These are phyloP conservation scores for Neonectria neomacrospora DNA, from an alignment of 2,329 filamentous ascomycete species.

Conservation along the genomic window DNA sequence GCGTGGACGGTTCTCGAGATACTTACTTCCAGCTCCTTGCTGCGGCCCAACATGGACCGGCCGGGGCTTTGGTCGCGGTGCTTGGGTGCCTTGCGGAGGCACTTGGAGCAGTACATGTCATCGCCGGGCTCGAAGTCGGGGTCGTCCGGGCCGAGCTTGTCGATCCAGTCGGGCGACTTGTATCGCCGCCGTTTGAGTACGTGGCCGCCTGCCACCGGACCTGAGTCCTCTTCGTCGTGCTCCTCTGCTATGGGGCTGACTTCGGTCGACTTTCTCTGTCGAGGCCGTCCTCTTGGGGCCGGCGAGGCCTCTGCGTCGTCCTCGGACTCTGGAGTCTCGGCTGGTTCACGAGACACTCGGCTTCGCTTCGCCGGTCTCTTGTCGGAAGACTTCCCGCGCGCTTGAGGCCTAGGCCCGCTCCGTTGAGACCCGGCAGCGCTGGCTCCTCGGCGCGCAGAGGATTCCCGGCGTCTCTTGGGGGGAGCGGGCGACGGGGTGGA, in stretches of 20 bases:
- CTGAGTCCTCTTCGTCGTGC: background rate
- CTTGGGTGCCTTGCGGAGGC: slow-evolving; percentile 46
- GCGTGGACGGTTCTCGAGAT: background rate
- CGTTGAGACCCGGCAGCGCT: background rate
- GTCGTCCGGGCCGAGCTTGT: slow-evolving; percentile 37
- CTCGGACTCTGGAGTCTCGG: background rate
- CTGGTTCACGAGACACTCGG: background rate
- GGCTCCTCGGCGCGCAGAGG: background rate
- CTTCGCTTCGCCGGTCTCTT: background rate
- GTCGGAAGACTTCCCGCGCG: background rate
- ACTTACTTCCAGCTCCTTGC: slow-evolving; percentile 39
- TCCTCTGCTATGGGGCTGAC: background rate
- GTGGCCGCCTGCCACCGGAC: background rate
- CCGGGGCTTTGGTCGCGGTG: slow-evolving; percentile 34
- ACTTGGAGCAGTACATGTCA: slow-evolving; percentile 49
- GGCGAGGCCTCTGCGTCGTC: background rate
- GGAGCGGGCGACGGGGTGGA: background rate
- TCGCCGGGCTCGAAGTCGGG: slow-evolving; percentile 41
- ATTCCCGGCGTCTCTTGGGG: background rate
- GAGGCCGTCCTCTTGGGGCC: background rate
- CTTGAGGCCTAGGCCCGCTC: background rate
- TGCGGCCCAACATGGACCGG: slow-evolving; percentile 25
- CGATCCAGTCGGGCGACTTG: slow-evolving; percentile 44
- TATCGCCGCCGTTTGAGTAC: slow-evolving; percentile 19
- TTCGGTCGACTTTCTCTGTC: background rate